Percentiles rank a stretch among this genome's conserved stretches.
Evolutionary conservation across 148 eudicot species (phyloP).

Genomic region (Silene latifolia): DNA sequence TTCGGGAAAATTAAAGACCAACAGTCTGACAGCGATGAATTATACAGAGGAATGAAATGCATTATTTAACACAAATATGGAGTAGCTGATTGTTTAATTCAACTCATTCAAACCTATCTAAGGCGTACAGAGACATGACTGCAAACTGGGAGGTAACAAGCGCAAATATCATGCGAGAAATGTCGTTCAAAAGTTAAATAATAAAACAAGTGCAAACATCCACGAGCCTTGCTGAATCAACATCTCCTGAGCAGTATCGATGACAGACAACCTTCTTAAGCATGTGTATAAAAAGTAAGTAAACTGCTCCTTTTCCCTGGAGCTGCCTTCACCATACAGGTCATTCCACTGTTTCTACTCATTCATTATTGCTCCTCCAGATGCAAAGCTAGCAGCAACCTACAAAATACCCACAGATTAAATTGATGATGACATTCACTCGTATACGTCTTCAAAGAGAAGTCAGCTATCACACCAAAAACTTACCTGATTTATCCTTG

Average conservation of each 20-base stretch:
- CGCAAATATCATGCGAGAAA: not conserved
- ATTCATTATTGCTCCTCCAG: constrained; percentile 63
- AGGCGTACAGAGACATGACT: not conserved
- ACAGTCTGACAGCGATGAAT: too few species aligned
- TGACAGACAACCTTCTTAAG: not conserved
- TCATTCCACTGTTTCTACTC: constrained; percentile 88
- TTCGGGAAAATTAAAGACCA: not conserved
- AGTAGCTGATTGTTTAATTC: not conserved
- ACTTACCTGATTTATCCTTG: not conserved
- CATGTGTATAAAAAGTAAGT: constrained; percentile 55
- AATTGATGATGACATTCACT: not conserved
- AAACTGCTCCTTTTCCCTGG: constrained; percentile 84
- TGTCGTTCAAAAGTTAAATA: not conserved
- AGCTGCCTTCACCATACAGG: constrained; percentile 86
- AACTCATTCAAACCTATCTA: not conserved
- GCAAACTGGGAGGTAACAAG: not conserved
- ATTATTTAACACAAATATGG: not conserved
- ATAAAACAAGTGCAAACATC: not conserved
- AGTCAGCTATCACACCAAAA: not conserved
- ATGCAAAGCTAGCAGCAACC: constrained; percentile 90
- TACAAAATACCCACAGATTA: constrained; percentile 20
- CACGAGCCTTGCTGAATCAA: not conserved
- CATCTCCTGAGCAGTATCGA: not conserved
- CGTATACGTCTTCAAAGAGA: not conserved
- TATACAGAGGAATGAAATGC: not conserved